Conservation (phyloP, 108 stramenopile genomes). For the Cyclotella distinguenda region DNA sequence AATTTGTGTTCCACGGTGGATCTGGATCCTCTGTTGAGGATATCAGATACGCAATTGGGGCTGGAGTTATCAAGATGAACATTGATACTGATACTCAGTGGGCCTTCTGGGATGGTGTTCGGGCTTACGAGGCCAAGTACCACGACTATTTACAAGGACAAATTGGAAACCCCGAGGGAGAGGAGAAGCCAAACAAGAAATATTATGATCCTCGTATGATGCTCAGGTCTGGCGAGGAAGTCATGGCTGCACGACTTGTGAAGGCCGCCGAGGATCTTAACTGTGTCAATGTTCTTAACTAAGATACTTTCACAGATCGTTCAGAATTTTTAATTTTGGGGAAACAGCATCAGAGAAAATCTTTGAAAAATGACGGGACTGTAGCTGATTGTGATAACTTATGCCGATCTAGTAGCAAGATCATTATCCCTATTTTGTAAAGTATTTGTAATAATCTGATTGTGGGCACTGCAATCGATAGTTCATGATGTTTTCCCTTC, state of each 20-base stretch:
- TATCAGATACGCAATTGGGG: slow-evolving; percentile 87
- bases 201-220: slow-evolving; percentile 95
- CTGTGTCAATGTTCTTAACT: slow-evolving; percentile 89
- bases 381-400: no score
- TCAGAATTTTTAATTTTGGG: slow-evolving; percentile 8
- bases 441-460: no score
- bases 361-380: no score
- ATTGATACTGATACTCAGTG: slow-evolving; percentile 99
- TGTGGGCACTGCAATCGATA: no score
- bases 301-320: slow-evolving; percentile 32
- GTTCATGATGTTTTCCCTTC: no score
- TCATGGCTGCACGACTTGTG: slow-evolving; percentile 88
- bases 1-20: slow-evolving; percentile 97
- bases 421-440: no score
- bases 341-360: slow-evolving; percentile 8
- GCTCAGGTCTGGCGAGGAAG: slow-evolving; percentile 90
- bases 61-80: slow-evolving; percentile 98
- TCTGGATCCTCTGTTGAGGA: slow-evolving; percentile 92
- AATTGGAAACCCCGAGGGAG: slow-evolving; percentile 96
- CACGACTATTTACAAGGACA: slow-evolving; percentile 94
- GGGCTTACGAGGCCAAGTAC: slow-evolving; percentile 87
- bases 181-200: slow-evolving; percentile 98
- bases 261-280: slow-evolving; percentile 91
- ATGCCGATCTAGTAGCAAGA: no score
- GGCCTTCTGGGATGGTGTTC: slow-evolving; percentile 93